phyloP scores from a whole-genome alignment of 2,329 filamentous ascomycete species.

The Nothophoma quercina region DNA sequence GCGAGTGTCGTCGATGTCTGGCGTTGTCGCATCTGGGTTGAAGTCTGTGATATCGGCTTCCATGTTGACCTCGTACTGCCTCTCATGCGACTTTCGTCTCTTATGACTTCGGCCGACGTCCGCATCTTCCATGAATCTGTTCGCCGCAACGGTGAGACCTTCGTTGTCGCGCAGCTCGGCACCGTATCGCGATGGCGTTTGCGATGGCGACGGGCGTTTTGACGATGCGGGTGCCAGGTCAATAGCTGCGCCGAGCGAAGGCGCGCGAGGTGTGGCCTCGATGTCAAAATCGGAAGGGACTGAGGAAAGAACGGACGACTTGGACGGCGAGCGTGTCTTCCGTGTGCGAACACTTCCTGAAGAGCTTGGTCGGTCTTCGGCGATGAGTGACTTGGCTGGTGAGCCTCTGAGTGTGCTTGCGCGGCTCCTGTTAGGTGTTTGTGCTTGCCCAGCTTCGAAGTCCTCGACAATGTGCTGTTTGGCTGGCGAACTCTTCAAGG shows the following conservation, averaged over 20 bases:
- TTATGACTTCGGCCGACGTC: constrained; percentile 31
- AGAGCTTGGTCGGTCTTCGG: constrained; percentile 35
- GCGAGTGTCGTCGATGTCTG: constrained; percentile 70
- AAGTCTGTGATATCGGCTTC: constrained; percentile 42
- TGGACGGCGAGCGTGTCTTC: constrained; percentile 40
- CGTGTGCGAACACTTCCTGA: constrained; percentile 35
- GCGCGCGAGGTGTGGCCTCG: constrained; percentile 24
- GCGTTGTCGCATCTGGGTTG: constrained; percentile 42
- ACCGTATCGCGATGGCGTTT: constrained; percentile 22
- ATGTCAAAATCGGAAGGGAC: constrained; percentile 19
- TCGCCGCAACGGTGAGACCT: constrained; percentile 48
- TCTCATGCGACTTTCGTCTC: constrained; percentile 32
- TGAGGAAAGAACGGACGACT: constrained; percentile 35
- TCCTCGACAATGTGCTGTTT: constrained; percentile 23
- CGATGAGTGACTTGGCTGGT: constrained; percentile 17
- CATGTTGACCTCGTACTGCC: constrained; percentile 30
- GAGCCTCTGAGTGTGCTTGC: constrained; percentile 7
- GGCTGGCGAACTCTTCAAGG: constrained; percentile 37
- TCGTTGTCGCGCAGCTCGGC: constrained; percentile 47
- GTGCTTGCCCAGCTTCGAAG: constrained; percentile 14
- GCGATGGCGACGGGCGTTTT: constrained; percentile 27
- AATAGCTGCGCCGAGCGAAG: constrained; percentile 19
- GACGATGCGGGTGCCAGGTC: constrained; percentile 27
- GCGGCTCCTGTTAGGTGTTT: constrained; percentile 10
- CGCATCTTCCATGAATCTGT: constrained; percentile 42